Percentiles rank a stretch among this genome's conserved stretches.
Conservation (phyloP, 768 basidiomycete genomes). For the Pleurotus pulmonarius region DNA sequence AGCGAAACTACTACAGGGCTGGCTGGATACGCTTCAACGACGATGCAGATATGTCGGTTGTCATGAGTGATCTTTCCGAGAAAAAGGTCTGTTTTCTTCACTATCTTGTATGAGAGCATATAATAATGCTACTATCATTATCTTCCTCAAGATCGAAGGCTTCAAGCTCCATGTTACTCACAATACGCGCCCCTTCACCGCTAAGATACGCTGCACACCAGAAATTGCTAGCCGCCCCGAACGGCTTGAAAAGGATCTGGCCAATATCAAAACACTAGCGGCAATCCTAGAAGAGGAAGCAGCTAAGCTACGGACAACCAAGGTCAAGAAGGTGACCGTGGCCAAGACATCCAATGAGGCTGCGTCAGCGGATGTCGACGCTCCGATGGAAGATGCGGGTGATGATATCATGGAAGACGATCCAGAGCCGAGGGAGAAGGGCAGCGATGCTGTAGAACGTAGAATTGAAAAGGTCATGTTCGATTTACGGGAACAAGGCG, state of each 20-base stretch:
- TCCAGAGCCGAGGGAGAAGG: conserved; percentile 56
- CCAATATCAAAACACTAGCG: conserved; percentile 70
- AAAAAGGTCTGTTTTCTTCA: conserved; percentile 60
- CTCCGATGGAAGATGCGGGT: conserved; percentile 25
- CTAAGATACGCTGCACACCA: conserved; percentile 76
- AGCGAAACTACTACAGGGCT: conserved; percentile 90
- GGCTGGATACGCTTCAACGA: conserved; percentile 90
- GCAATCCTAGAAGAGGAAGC: conserved; percentile 73
- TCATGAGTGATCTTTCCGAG: conserved; percentile 73
- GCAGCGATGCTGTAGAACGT: conserved; percentile 78
- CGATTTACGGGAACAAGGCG: conserved; percentile 63
- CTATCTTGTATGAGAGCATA: no score
- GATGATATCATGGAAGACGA: conserved; percentile 46
- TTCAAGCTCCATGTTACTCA: conserved; percentile 92
- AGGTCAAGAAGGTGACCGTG: conserved; percentile 22
- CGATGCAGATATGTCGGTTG: conserved; percentile 75
- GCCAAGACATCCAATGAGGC: conserved; percentile 22
- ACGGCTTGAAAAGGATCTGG: conserved; percentile 77
- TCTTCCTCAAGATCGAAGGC: conserved; percentile 70
- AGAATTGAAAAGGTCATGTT: conserved; percentile 74
- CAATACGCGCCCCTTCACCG: conserved; percentile 72
- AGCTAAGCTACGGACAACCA: conserved; percentile 43
- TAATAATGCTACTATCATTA: no score
- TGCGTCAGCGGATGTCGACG: conserved; percentile 26
- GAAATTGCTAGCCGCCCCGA: conserved; percentile 78